These are phyloP conservation scores for Epichloe sp. DNA, from an alignment of 2,329 filamentous ascomycete genomes.

Conservation along the genomic window DNA sequence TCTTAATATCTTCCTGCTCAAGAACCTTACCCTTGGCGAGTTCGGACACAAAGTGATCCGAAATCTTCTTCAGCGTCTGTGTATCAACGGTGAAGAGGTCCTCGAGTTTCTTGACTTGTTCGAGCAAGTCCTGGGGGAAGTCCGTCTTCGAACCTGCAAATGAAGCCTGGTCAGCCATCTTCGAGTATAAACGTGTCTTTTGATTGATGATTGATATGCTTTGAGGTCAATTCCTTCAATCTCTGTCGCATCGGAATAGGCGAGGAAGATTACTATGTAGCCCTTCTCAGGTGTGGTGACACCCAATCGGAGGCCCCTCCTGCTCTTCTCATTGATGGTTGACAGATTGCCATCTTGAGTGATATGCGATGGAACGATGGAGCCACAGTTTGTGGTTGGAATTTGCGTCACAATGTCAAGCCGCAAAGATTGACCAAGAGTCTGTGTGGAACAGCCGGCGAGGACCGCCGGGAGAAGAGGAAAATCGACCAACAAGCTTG, in stretches of 20 bases:
- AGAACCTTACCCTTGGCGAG: conserved; percentile 59
- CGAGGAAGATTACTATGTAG: neutral
- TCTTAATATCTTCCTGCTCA: neutral
- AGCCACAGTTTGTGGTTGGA: neutral
- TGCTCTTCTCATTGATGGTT: neutral
- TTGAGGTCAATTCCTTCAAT: neutral
- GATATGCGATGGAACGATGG: neutral
- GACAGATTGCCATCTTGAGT: neutral
- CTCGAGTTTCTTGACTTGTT: conserved; percentile 74
- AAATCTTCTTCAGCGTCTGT: conserved; percentile 77
- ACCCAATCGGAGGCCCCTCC: neutral
- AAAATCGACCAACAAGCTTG: neutral
- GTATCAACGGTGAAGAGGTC: conserved; percentile 67
- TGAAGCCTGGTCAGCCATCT: conserved; percentile 9
- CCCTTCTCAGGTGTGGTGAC: neutral
- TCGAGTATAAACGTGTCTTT: neutral
- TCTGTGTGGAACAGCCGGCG: neutral
- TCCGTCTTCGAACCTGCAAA: conserved; percentile 73
- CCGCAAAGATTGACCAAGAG: neutral
- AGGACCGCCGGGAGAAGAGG: neutral
- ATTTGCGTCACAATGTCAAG: conserved; percentile 1
- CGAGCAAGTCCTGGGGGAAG: conserved; percentile 74
- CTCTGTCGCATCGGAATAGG: neutral
- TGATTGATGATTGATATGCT: neutral
- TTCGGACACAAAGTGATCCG: conserved; percentile 78